A percentile compares a stretch with the other conserved stretches of the same genome.
These are phyloP conservation scores for Stentor roeselii DNA, from an alignment of 73 alveolate genomes.

Conservation along the genomic window DNA sequence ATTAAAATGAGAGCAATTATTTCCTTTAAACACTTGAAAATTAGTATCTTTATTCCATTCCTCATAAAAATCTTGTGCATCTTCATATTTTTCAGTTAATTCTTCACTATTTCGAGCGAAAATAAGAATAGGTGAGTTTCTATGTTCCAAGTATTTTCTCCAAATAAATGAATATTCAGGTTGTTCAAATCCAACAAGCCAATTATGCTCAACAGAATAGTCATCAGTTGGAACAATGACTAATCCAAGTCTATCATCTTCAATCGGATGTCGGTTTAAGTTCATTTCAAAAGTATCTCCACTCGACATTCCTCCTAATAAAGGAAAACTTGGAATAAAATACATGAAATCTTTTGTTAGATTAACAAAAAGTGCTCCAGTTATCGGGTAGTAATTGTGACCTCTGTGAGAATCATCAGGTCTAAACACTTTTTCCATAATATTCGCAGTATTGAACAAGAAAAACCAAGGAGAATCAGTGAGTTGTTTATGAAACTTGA, in stretches of 20 bases:
- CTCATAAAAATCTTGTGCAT: too few relatives aligned
- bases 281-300: not conserved
- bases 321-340: not conserved
- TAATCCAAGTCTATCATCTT: slow-evolving; percentile 3
- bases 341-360: not conserved
- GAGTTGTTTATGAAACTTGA: too few relatives aligned
- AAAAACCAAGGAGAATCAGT: not conserved
- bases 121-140: not conserved
- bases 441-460: not conserved
- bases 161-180: not conserved
- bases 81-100: too few relatives aligned
- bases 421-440: not conserved
- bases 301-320: slow-evolving; percentile 3
- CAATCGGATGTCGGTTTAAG: not conserved
- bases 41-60: too few relatives aligned
- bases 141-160: not conserved
- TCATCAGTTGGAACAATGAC: not conserved
- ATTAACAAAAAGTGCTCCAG: slow-evolving; percentile 18
- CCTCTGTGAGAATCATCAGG: not conserved
- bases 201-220: not conserved
- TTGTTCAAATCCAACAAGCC: not conserved
- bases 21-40: too few relatives aligned
- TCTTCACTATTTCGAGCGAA: too few relatives aligned
- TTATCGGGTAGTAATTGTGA: not conserved
- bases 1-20: not conserved